Conservation (phyloP, 805 yeast species). For the Yarrowia divulgata region DNA sequence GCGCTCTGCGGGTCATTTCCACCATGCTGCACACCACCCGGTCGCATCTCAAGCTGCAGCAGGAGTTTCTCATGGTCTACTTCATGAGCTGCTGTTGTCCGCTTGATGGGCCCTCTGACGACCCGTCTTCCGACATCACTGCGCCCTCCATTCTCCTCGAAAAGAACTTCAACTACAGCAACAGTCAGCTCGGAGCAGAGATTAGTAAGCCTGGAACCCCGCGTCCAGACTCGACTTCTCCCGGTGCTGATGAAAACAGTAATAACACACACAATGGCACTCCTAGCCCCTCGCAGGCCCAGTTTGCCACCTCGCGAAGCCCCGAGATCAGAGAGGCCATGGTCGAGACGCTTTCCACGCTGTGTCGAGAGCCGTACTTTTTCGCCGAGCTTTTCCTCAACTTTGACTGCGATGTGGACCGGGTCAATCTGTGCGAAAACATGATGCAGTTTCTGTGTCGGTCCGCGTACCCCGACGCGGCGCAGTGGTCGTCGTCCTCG, state of each 20-base stretch:
- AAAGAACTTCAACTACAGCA: slow-evolving; percentile 23
- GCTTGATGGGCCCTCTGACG: slow-evolving; percentile 45
- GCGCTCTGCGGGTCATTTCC: slow-evolving; percentile 76
- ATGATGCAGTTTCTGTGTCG: slow-evolving; percentile 75
- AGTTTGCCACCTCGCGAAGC: slow-evolving; percentile 42
- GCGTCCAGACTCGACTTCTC: slow-evolving; percentile 37
- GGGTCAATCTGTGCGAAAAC: slow-evolving; percentile 75
- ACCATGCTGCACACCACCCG: slow-evolving; percentile 74
- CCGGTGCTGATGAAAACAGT: slow-evolving; percentile 26
- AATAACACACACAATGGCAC: slow-evolving; percentile 12
- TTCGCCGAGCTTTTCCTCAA: slow-evolving; percentile 79
- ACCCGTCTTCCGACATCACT: slow-evolving; percentile 7
- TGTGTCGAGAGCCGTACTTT: slow-evolving; percentile 67
- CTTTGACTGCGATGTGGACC: slow-evolving; percentile 90
- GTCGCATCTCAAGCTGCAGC: slow-evolving; percentile 72
- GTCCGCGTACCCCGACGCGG: slow-evolving; percentile 85
- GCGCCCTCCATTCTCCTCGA: slow-evolving; percentile 26
- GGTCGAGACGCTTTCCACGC: slow-evolving; percentile 77
- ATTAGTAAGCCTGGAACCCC: slow-evolving; percentile 41
- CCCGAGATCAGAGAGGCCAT: slow-evolving; percentile 71
- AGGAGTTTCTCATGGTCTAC: slow-evolving; percentile 62
- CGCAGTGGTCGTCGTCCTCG: slow-evolving; percentile 75
- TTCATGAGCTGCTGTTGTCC: slow-evolving; percentile 52
- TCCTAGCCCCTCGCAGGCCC: slow-evolving; percentile 41
- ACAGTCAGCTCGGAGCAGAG: slow-evolving; percentile 20